Percentiles rank a stretch among this genome's conserved stretches.
Evolutionary conservation across 306 rosid genomes (phyloP).

Genomic region (Cicer bijugum): DNA sequence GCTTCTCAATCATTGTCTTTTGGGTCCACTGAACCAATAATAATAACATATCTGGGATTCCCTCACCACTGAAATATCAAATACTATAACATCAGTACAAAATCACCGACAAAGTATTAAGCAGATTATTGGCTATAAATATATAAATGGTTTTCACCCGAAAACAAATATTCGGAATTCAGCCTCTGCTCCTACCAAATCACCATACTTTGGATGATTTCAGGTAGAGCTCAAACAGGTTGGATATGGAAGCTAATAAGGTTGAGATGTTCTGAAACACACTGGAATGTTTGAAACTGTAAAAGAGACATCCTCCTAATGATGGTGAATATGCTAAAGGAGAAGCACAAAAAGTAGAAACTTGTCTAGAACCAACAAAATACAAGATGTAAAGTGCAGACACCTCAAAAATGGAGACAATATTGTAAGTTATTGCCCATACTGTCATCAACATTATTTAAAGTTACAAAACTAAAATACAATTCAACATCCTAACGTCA

Average conservation of each 20-base stretch:
- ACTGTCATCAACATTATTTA: not conserved
- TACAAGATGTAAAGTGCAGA: not conserved
- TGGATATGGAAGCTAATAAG: not conserved
- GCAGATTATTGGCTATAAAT: conserved; percentile 2
- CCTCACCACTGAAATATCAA: conserved; percentile 80
- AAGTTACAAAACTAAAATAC: not conserved
- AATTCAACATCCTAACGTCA: not conserved
- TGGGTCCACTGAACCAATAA: conserved; percentile 89
- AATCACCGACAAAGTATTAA: not conserved
- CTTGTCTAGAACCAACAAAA: conserved; percentile 5
- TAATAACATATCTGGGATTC: conserved; percentile 84
- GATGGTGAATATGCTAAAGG: conserved; percentile 10
- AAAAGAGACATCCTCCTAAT: conserved; percentile 9
- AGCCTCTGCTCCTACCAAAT: conserved; percentile 13
- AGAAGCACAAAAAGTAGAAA: not conserved
- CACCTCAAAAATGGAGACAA: not conserved
- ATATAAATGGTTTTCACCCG: not conserved
- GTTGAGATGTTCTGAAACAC: conserved; percentile 29
- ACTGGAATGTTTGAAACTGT: conserved; percentile 4
- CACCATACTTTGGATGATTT: conserved; percentile 9
- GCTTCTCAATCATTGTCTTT: conserved; percentile 88
- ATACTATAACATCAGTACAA: conserved; percentile 44
- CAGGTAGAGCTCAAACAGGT: conserved; percentile 21
- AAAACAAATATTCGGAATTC: not conserved
- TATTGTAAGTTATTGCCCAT: not conserved